Evolutionary conservation across 2,329 filamentous ascomycete species (phyloP).

Genomic region (Microdochium bolleyi): DNA sequence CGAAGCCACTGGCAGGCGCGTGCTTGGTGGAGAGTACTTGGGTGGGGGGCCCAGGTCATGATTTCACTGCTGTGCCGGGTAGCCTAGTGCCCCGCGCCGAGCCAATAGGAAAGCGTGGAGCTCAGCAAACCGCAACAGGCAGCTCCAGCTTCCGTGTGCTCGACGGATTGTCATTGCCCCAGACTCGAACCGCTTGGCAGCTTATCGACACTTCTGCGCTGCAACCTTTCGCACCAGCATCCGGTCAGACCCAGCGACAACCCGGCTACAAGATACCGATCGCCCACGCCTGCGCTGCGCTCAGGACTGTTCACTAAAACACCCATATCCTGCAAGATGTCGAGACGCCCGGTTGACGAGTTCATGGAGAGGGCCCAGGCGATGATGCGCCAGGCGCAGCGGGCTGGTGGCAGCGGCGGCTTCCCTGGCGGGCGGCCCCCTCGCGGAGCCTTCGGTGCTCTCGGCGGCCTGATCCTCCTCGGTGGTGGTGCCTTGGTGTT

Average conservation of each 20-base stretch:
- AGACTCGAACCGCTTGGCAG: neutral
- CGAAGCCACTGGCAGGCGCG: neutral
- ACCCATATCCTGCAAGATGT: constrained; percentile 14
- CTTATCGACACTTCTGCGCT: neutral
- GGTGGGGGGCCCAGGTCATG: neutral
- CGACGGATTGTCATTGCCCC: neutral
- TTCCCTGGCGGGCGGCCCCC: constrained; percentile 28
- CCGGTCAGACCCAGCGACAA: neutral
- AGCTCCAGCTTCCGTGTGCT: neutral
- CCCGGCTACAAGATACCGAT: neutral
- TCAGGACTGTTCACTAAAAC: neutral
- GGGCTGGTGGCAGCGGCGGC: constrained; percentile 23
- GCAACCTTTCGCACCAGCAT: neutral
- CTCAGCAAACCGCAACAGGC: neutral
- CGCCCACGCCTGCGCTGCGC: neutral
- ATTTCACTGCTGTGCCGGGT: neutral
- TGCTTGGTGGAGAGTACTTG: neutral
- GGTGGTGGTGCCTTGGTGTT: constrained; percentile 42
- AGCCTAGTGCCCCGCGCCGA: neutral
- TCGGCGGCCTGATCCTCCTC: constrained; percentile 34
- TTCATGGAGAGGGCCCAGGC: constrained; percentile 13
- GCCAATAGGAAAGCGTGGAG: neutral
- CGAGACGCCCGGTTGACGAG: constrained; percentile 20
- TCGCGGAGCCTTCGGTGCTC: constrained; percentile 27
- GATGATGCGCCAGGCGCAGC: constrained; percentile 19